Evolutionary conservation across 148 eudicot species (phyloP).

Genomic region (Silene conica): DNA sequence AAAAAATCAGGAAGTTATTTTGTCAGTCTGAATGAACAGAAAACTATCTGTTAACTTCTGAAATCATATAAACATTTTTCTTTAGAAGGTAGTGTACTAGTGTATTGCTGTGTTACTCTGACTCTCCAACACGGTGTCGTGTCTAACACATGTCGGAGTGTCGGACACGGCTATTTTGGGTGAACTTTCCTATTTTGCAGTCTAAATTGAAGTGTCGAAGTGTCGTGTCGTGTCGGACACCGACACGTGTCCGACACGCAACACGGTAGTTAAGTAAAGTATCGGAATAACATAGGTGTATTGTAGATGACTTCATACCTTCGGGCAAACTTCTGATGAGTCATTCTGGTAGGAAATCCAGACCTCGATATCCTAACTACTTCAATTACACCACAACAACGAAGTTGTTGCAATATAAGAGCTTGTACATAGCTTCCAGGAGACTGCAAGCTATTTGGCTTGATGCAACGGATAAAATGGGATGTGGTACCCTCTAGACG

Average conservation of each 20-base stretch:
- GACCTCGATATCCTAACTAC: conserved; percentile 95
- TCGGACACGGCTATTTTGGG: no score
- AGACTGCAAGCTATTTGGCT: conserved; percentile 85
- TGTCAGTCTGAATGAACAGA: conserved; percentile 3
- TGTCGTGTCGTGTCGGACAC: no score
- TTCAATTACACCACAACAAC: conserved; percentile 95
- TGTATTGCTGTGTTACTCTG: no score
- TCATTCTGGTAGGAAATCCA: conserved; percentile 90
- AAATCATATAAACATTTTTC: background rate
- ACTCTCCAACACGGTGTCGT: no score
- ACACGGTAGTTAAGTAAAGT: no score
- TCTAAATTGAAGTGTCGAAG: no score
- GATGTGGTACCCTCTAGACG: conserved; percentile 91
- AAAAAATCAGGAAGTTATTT: background rate
- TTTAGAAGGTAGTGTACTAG: background rate
- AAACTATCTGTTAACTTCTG: background rate
- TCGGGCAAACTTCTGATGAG: conserved; percentile 87
- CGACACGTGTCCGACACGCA: no score
- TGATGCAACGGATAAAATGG: conserved; percentile 97
- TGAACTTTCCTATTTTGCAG: no score
- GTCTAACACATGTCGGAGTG: no score
- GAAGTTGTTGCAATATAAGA: conserved; percentile 78
- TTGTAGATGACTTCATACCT: conserved; percentile 38
- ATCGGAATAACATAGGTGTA: no score
- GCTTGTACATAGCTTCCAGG: conserved; percentile 78